A percentile compares a stretch with the other conserved stretches of the same genome.
These are phyloP conservation scores for Pleomassaria siparia DNA, from an alignment of 2,329 filamentous ascomycete genomes.

Conservation along the genomic window DNA sequence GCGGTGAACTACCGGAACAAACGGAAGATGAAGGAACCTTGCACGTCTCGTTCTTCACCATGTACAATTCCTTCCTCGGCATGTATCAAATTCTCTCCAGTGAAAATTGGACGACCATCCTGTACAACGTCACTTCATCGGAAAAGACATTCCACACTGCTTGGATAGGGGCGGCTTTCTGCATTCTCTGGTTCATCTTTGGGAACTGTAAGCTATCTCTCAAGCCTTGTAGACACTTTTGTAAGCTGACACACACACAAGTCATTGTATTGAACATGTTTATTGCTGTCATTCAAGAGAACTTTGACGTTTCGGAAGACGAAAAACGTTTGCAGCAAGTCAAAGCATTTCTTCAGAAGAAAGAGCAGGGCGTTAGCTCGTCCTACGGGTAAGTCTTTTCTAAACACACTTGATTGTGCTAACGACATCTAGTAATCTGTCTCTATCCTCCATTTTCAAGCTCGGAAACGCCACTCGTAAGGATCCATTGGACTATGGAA, in stretches of 20 bases:
- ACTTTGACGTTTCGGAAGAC: conserved; percentile 97
- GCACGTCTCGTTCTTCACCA: conserved; percentile 78
- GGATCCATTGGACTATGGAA: conserved; percentile 89
- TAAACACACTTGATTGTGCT: conserved; percentile 8
- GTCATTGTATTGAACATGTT: conserved; percentile 99
- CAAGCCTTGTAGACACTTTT: not conserved
- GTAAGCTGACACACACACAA: conserved; percentile 19
- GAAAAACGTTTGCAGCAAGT: conserved; percentile 97
- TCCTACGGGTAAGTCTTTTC: conserved; percentile 52
- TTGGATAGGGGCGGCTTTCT: conserved; percentile 89
- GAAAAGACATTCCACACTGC: conserved; percentile 68
- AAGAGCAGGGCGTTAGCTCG: conserved; percentile 71
- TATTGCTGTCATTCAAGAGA: conserved; percentile 99
- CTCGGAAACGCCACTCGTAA: conserved; percentile 64
- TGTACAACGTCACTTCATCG: conserved; percentile 78
- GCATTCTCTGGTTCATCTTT: conserved; percentile 94
- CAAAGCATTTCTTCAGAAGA: conserved; percentile 88
- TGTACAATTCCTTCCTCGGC: conserved; percentile 93
- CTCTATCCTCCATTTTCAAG: conserved; percentile 66
- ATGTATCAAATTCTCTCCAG: conserved; percentile 98
- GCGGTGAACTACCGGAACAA: conserved; percentile 72
- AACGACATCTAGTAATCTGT: conserved; percentile 60
- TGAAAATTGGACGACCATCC: conserved; percentile 88
- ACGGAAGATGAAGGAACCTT: conserved; percentile 67
- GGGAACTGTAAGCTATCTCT: conserved; percentile 64